These are phyloP conservation scores for Urostyla sp. DNA, from an alignment of 73 alveolate species.

Conservation along the genomic window DNA sequence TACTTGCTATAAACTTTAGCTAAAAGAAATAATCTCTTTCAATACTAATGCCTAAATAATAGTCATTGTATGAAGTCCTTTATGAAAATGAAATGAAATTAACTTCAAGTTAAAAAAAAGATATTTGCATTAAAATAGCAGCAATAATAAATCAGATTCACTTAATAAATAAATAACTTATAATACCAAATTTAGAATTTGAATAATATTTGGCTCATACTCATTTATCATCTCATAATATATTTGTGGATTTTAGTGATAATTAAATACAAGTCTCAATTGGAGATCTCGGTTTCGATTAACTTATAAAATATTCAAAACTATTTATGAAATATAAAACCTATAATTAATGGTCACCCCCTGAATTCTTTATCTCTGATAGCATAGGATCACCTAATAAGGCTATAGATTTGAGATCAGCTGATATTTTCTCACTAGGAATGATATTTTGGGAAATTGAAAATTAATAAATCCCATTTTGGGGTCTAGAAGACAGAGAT, in stretches of 20 bases:
- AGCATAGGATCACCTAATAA: background rate
- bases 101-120: background rate
- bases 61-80: conserved; percentile 1
- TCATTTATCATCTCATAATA: conserved; percentile 34
- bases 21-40: conserved; percentile 6
- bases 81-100: background rate
- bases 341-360: conserved; percentile 45
- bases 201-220: conserved; percentile 30
- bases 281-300: conserved; percentile 29
- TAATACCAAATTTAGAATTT: background rate
- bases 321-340: conserved; percentile 24
- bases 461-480: conserved; percentile 15
- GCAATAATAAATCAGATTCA: conserved; percentile 13
- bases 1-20: conserved; percentile 31
- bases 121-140: conserved; percentile 11
- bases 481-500: conserved; percentile 18
- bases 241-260: background rate
- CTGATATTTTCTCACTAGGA: conserved; percentile 22
- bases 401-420: conserved; percentile 2
- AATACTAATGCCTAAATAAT: conserved; percentile 10
- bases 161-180: conserved; percentile 14
- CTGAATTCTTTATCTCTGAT: conserved; percentile 5
- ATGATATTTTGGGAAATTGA: conserved; percentile 48
- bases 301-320: conserved; percentile 35
- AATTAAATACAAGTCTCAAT: background rate